phyloP scores from a whole-genome alignment of 352 stramenopile species.

The Discostella stelligera region DNA sequence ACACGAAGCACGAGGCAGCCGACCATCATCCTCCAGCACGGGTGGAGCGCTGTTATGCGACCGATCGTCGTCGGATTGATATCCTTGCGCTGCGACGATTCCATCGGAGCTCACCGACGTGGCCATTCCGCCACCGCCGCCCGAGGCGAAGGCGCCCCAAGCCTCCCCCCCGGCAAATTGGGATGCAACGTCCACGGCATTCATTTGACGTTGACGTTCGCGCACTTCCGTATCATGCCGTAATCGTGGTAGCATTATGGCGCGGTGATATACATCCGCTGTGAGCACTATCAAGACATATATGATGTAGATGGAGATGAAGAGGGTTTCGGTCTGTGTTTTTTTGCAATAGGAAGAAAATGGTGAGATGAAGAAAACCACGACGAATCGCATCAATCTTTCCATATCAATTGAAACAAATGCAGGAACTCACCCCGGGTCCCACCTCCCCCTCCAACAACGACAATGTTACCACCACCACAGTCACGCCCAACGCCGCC shows the following conservation, averaged over 20 bases:
- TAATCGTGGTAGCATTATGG: constrained; percentile 66
- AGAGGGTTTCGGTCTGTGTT: constrained; percentile 36
- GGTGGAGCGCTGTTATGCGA: not conserved
- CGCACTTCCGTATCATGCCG: constrained; percentile 22
- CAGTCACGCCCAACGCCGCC: constrained; percentile 58
- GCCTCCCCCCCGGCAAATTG: constrained; percentile 26
- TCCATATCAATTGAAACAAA: not conserved
- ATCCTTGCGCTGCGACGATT: not conserved
- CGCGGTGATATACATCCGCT: constrained; percentile 80
- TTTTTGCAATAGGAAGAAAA: not conserved
- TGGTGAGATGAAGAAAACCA: not conserved
- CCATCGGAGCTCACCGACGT: not conserved
- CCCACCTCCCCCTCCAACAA: constrained; percentile 52
- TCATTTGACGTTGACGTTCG: constrained; percentile 49
- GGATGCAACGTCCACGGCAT: constrained; percentile 25
- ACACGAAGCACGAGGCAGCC: not conserved
- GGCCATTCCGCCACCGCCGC: not conserved
- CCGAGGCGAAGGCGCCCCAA: constrained; percentile 21
- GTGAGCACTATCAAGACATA: constrained; percentile 83
- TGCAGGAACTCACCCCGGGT: constrained; percentile 23
- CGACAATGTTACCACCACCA: constrained; percentile 56
- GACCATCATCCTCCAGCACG: not conserved
- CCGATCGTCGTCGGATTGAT: not conserved
- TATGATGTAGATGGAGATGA: constrained; percentile 74
- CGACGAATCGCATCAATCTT: constrained; percentile 2